Percentiles rank a stretch among this genome's conserved stretches.
Conservation (phyloP, 2,329 filamentous ascomycete genomes). For the Trichoderma pleuroti region DNA sequence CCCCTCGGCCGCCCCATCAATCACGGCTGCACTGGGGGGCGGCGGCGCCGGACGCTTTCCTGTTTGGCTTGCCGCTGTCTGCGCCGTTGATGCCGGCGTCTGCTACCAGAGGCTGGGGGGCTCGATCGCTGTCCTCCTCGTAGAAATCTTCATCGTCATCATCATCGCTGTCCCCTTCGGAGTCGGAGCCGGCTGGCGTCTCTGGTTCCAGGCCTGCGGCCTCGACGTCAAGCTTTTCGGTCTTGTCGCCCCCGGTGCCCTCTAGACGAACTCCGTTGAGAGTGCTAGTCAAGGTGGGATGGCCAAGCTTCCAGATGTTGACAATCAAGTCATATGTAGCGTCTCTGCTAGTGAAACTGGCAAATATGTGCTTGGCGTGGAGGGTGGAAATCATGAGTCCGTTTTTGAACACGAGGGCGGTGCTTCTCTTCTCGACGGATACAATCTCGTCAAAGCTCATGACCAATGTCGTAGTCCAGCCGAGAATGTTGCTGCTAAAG, state of each 20-base stretch:
- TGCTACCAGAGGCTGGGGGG: constrained; percentile 54
- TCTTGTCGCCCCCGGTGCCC: constrained; percentile 82
- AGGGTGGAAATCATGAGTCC: constrained; percentile 95
- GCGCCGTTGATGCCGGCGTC: constrained; percentile 43
- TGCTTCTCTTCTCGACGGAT: constrained; percentile 94
- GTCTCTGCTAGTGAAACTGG: constrained; percentile 89
- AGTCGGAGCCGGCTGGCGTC: constrained; percentile 53
- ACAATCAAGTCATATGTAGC: constrained; percentile 96
- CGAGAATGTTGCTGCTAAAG: constrained; percentile 98
- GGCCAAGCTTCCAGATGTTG: constrained; percentile 96
- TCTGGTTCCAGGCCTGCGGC: constrained; percentile 33
- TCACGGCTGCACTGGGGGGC: constrained; percentile 42
- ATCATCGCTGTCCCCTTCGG: constrained; percentile 59
- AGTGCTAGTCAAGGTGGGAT: constrained; percentile 86
- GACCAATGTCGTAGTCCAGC: constrained; percentile 95
- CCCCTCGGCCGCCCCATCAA: constrained; percentile 51
- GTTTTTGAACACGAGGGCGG: constrained; percentile 92
- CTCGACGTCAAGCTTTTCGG: constrained; percentile 68
- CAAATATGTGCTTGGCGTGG: constrained; percentile 93
- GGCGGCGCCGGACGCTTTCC: constrained; percentile 65
- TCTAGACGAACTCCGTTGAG: constrained; percentile 83
- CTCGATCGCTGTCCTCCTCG: constrained; percentile 74
- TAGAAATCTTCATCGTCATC: constrained; percentile 68
- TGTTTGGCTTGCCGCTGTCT: constrained; percentile 59
- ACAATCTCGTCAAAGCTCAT: constrained; percentile 99